These are phyloP conservation scores for Blastobotrys illinoisensis DNA, from an alignment of 1,139 yeast species.

Conservation along the genomic window DNA sequence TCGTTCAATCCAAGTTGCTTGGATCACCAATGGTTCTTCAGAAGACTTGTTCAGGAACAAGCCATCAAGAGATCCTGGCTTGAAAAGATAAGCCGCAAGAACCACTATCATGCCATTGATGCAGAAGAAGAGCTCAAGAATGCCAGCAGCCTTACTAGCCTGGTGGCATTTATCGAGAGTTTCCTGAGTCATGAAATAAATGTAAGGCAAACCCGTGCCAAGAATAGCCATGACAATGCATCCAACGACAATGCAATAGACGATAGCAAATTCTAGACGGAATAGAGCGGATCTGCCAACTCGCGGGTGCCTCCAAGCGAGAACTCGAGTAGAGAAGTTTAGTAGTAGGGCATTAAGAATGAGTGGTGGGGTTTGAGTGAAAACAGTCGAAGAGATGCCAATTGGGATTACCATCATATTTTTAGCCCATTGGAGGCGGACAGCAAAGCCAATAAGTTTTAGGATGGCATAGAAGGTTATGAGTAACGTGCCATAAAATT, in stretches of 20 bases:
- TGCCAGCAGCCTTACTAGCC: constrained; percentile 55
- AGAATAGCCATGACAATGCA: constrained; percentile 62
- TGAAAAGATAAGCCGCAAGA: constrained; percentile 47
- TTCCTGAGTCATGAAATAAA: constrained; percentile 46
- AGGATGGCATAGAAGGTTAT: constrained; percentile 49
- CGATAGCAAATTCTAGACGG: constrained; percentile 47
- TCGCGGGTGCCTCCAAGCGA: constrained; percentile 80
- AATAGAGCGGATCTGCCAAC: constrained; percentile 56
- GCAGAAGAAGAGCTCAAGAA: constrained; percentile 54
- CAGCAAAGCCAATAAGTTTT: constrained; percentile 54
- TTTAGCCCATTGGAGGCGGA: constrained; percentile 55
- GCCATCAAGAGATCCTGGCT: constrained; percentile 45
- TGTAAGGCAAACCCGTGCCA: constrained; percentile 60
- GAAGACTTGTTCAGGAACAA: constrained; percentile 35
- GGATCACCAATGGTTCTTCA: constrained; percentile 44
- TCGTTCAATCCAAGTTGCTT: constrained; percentile 76
- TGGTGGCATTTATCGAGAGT: constrained; percentile 48
- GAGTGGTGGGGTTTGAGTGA: constrained; percentile 48
- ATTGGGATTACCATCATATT: constrained; percentile 37
- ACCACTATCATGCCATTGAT: constrained; percentile 49
- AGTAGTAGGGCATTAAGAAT: constrained; percentile 43
- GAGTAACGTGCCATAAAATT: constrained; percentile 53
- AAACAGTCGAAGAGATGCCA: constrained; percentile 59
- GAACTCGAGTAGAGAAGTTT: constrained; percentile 68
- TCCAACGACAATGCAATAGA: constrained; percentile 54